Evolutionary conservation across 2,329 filamentous ascomycete genomes (phyloP), one percentile per base, ranked within the genome.

Genomic region (Aspergillus hiratsukae): DNA sequence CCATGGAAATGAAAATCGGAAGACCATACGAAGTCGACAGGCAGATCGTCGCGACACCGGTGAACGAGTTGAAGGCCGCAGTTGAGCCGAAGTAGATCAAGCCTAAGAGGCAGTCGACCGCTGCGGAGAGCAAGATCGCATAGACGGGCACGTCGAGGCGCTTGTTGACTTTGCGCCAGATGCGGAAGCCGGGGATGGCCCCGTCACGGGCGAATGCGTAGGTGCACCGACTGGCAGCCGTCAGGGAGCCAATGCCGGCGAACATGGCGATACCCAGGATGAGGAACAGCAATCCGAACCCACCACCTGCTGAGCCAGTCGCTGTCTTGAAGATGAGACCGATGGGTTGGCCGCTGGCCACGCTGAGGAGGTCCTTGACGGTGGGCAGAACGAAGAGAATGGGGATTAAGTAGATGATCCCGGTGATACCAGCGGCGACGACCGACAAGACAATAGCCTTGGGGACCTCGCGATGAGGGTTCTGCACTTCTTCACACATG

Each of bases 61-160:
- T 91, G 72, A 92, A 91, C 9, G 85, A 87, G 77, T 87, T 88
- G 76, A 92, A 92, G 0, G 89, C 89, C 0, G 88, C 87, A 0
- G 83, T 82, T 1, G 86, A 89, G 9, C 89, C 89, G 61, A 92
- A 90, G 75, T 90, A 92, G 71, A 92, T 91, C 61, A 89, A 80
- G 0, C 88, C 89, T 0, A 92, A 80, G 10, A 91, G 75, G 62
- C 84, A 88, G 70, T 89, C 85, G 46, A 92, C 83, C 0, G 79
- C 67, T 0, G 87, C 86, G 0, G 87, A 90, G 2, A 92, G 78
- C 3, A 85, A 75, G 6, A 92, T 79, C 1, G 86, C 87, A 78
- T 80, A 85, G 1, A 93, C 76, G 0, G 90, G 89, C 54, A 92
- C 85, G 56, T 87, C 85, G 51, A 90, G 80, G 2, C 76, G 78